Percentiles rank a stretch among this genome's conserved stretches.
Conservation (phyloP, 176 grass and related monocot genomes). For the Oryza punctata region DNA sequence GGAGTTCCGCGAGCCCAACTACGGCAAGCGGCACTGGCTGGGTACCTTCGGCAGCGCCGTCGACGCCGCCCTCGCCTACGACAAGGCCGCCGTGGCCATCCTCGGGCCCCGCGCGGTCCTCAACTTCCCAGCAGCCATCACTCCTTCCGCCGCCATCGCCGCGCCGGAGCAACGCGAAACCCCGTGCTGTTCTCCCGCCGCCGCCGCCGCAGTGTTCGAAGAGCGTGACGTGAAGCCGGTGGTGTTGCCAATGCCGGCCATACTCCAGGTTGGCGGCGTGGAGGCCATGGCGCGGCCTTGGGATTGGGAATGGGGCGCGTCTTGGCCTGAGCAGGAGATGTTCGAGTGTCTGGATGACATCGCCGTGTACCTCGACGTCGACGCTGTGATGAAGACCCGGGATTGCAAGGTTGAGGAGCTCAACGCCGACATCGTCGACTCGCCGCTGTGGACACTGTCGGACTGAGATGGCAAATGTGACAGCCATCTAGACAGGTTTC, state of each 20-base stretch:
- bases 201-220: not conserved
- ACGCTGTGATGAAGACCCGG: slow-evolving; percentile 19
- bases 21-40: slow-evolving; percentile 59
- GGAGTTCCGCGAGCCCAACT: slow-evolving; percentile 59
- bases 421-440: slow-evolving; percentile 7
- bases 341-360: slow-evolving; percentile 42
- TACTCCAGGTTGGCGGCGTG: not conserved
- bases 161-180: not conserved
- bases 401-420: slow-evolving; percentile 11
- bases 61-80: slow-evolving; percentile 67
- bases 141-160: not conserved
- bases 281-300: not conserved
- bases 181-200: not conserved
- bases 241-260: not conserved
- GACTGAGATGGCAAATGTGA: slow-evolving; percentile 10
- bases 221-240: slow-evolving; percentile 29
- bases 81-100: slow-evolving; percentile 54
- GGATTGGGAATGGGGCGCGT: slow-evolving; percentile 8
- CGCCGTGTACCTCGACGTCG: slow-evolving; percentile 38
- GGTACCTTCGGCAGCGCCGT: slow-evolving; percentile 59
- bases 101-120: not conserved
- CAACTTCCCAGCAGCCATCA: not conserved
- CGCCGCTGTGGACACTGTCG: slow-evolving; percentile 23
- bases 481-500: not conserved
- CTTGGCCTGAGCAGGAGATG: not conserved